A percentile compares a stretch with the other conserved stretches of the same genome.
These are phyloP conservation scores for Dentipellis sp. DNA, from an alignment of 768 basidiomycete genomes.

Conservation along the genomic window DNA sequence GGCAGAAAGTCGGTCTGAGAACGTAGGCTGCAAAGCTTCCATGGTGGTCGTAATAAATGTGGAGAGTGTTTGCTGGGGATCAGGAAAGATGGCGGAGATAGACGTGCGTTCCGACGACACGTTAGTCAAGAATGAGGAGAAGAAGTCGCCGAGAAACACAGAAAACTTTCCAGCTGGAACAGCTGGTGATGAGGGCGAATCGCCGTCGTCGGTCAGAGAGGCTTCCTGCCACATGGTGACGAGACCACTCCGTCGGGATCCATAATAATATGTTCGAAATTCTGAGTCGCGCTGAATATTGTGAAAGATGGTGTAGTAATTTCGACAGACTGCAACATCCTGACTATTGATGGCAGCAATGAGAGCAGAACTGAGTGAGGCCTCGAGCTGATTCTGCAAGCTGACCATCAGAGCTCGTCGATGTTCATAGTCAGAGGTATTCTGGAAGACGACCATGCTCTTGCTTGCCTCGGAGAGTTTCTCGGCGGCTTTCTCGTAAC, in stretches of 20 bases:
- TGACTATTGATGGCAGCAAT: conserved; percentile 77
- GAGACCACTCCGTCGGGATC: conserved; percentile 59
- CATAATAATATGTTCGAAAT: conserved; percentile 92
- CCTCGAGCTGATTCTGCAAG: conserved; percentile 93
- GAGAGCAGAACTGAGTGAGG: conserved; percentile 81
- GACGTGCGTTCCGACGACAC: conserved; percentile 64
- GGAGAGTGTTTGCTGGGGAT: conserved; percentile 69
- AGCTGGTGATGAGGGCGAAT: conserved; percentile 20
- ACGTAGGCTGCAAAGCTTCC: conserved; percentile 70
- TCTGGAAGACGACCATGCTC: conserved; percentile 88
- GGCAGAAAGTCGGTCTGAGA: conserved; percentile 68
- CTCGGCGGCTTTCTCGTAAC: conserved; percentile 86
- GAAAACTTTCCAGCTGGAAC: conserved; percentile 34
- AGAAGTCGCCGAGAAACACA: conserved; percentile 70
- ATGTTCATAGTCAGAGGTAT: conserved; percentile 84
- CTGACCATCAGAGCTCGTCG: conserved; percentile 81
- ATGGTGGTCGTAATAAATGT: conserved; percentile 77
- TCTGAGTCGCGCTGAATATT: conserved; percentile 89
- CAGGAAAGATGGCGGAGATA: conserved; percentile 82
- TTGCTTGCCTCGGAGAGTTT: conserved; percentile 82
- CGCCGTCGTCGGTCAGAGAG: conserved; percentile 38
- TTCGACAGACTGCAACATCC: conserved; percentile 65
- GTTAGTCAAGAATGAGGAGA: conserved; percentile 51
- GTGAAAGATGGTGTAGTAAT: conserved; percentile 80
- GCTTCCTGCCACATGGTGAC: conserved; percentile 63